Evolutionary conservation across 1,139 yeast genomes (phyloP).

Genomic region (Sugiyamaella xylanicola): DNA sequence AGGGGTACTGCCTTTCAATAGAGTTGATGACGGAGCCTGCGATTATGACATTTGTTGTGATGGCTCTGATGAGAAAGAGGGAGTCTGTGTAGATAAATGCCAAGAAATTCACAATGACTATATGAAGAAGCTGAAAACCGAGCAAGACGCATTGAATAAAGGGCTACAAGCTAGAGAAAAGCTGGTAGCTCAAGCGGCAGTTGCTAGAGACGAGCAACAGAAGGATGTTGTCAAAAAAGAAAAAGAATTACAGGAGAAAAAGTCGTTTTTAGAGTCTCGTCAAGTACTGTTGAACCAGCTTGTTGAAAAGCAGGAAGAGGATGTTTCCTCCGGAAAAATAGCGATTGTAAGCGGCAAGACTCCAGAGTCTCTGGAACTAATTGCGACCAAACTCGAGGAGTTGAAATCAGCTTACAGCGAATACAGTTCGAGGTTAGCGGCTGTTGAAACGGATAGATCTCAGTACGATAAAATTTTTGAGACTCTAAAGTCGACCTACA

Average conservation of each 20-base stretch:
- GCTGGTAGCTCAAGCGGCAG: conserved; percentile 37
- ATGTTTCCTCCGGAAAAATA: conserved; percentile 31
- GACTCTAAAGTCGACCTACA: conserved; percentile 59
- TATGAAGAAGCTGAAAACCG: conserved; percentile 40
- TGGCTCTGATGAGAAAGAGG: conserved; percentile 78
- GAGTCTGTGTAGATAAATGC: conserved; percentile 50
- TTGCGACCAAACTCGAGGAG: conserved; percentile 18
- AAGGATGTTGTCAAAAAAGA: conserved; percentile 32
- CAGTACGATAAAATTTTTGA: conserved; percentile 51
- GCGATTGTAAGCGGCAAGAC: conserved; percentile 31
- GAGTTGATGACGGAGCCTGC: conserved; percentile 88
- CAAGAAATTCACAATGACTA: conserved; percentile 47
- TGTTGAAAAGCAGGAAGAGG: conserved; percentile 32
- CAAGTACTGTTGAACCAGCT: conserved; percentile 39
- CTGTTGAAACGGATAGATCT: conserved; percentile 27
- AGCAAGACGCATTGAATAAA: conserved; percentile 38
- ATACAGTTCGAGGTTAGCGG: conserved; percentile 5
- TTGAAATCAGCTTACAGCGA: not conserved
- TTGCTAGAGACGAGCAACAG: conserved; percentile 35
- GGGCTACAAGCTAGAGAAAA: conserved; percentile 44
- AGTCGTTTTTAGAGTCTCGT: conserved; percentile 28
- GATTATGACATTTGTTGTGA: conserved; percentile 92
- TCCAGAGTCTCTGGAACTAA: conserved; percentile 24
- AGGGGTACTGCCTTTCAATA: conserved; percentile 48
- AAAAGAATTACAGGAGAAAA: conserved; percentile 27